Base-by-base conservation (phyloP, 2,329 filamentous ascomycete genomes). In the Cladosporium cucumerinum region DNA sequence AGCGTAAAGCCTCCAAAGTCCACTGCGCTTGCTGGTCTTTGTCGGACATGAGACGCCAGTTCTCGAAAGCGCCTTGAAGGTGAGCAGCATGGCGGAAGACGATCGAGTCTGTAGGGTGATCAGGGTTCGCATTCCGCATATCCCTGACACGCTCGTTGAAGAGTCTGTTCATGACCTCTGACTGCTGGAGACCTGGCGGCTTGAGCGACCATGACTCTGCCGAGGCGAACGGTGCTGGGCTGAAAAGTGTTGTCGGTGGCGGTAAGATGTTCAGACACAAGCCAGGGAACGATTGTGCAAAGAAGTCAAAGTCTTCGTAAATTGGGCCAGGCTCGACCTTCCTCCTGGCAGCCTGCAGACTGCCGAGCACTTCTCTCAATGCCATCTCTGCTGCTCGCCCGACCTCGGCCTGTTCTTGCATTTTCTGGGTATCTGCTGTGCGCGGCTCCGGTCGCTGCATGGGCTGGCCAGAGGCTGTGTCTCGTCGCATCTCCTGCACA, bases 331-430 rank as follows among this genome's bases (percentile, higher is more conserved):
- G 65, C 65, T 75, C 70, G 11, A 65, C 34, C 58, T 68, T 69
- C 72, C 83, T 93, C 91, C 89, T 92, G 69, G 93, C 93, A 68
- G 93, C 91, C 74, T 90, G 87, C 76, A 93, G 85, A 66, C 90
- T 93, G 72, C 89, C 88, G 63, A 97, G 79, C 52, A 97, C 82
- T 79, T 97, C 94, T 67, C 91, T 84, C 70, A 97, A 78, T 7
- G 94, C 93, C 74, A 97, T 79, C 78, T 97, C 92, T 25, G 93
- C 88, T 5, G 93, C 93, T 68, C 87, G 86, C 23, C 89, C 89
- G n/a, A 87, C 92, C 74, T 97, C 93, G 70, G 86, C 78, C 43
- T 91, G 89, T 72, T 93, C 91, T 54, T 74, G 72, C 43, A 75
- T 66, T 57, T 71, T 73, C 66, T 66, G 69, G 58, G 69, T 72